Conservation (phyloP, 208 protist genomes). For the Leishmania amazonensis region DNA sequence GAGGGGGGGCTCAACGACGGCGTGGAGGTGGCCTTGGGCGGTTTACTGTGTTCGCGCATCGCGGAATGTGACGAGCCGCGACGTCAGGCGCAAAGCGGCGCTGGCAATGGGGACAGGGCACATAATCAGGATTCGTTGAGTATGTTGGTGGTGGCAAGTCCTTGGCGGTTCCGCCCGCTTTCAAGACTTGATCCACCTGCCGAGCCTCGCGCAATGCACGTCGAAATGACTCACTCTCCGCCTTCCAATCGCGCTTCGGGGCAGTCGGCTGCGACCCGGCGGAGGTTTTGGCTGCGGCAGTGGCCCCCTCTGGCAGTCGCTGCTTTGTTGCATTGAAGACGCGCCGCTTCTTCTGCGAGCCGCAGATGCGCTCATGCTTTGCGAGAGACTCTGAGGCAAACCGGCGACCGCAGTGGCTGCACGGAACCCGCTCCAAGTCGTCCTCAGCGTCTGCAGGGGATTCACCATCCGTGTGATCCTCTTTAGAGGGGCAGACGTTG, state of each 20-base stretch:
- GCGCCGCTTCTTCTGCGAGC: slow-evolving; percentile 48
- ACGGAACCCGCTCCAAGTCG: slow-evolving; percentile 43
- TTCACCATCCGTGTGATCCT: not conserved
- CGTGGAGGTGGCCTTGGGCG: slow-evolving; percentile 83
- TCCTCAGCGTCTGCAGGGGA: not conserved
- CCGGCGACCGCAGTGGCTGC: slow-evolving; percentile 71
- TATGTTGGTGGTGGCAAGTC: slow-evolving; percentile 89
- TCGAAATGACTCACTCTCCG: slow-evolving; percentile 84
- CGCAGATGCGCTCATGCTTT: slow-evolving; percentile 78
- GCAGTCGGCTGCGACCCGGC: not conserved
- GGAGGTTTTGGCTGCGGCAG: not conserved
- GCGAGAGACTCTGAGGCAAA: slow-evolving; percentile 74
- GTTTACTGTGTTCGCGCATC: slow-evolving; percentile 81
- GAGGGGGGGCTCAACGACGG: slow-evolving; percentile 26
- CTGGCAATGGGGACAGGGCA: slow-evolving; percentile 84
- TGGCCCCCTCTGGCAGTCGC: slow-evolving; percentile 40
- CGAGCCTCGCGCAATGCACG: slow-evolving; percentile 76
- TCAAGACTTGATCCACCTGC: slow-evolving; percentile 76
- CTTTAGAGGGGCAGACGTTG: not conserved
- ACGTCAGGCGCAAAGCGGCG: slow-evolving; percentile 84
- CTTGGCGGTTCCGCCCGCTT: slow-evolving; percentile 66
- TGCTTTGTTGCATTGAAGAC: slow-evolving; percentile 81
- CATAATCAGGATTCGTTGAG: slow-evolving; percentile 84
- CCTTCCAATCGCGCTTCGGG: slow-evolving; percentile 80
- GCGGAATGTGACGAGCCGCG: slow-evolving; percentile 87